phyloP scores from a whole-genome alignment of 2,329 filamentous ascomycete species.

The Aspergillus pseudoglaucus region DNA sequence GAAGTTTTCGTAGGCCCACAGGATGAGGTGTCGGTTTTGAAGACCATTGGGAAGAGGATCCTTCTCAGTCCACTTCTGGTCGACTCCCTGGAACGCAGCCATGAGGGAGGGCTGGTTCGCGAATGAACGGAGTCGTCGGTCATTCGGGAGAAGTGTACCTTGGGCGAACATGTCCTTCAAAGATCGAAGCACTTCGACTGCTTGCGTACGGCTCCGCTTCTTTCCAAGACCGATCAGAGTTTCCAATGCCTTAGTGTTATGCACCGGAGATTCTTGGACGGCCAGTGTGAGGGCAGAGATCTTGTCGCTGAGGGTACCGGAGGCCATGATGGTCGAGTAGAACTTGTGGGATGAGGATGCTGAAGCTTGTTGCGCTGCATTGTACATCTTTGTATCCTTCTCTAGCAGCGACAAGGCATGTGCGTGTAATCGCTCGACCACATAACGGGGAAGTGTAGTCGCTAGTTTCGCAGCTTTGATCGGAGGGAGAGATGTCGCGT shows the following conservation, averaged over 20 bases:
- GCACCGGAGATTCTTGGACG: slow-evolving; percentile 90
- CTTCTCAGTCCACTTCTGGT: slow-evolving; percentile 59
- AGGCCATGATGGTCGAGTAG: slow-evolving; percentile 92
- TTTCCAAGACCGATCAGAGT: slow-evolving; percentile 73
- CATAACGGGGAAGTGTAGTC: slow-evolving; percentile 42
- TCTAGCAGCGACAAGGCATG: slow-evolving; percentile 72
- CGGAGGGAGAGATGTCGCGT: slow-evolving; percentile 51
- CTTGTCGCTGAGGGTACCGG: slow-evolving; percentile 93
- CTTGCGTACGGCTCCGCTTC: slow-evolving; percentile 89
- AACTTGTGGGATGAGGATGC: slow-evolving; percentile 90
- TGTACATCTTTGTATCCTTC: slow-evolving; percentile 69
- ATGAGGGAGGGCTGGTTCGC: slow-evolving; percentile 70
- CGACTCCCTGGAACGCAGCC: slow-evolving; percentile 59
- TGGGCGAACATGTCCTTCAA: slow-evolving; percentile 91
- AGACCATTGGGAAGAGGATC: slow-evolving; percentile 67
- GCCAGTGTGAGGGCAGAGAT: slow-evolving; percentile 90
- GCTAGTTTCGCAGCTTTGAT: slow-evolving; percentile 45
- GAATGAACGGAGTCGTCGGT: slow-evolving; percentile 76
- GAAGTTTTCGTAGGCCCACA: slow-evolving; percentile 93
- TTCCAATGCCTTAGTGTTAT: slow-evolving; percentile 85
- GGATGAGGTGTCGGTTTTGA: slow-evolving; percentile 69
- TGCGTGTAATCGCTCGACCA: slow-evolving; percentile 52
- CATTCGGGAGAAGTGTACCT: slow-evolving; percentile 73
- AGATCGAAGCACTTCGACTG: slow-evolving; percentile 84
- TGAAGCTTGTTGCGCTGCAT: slow-evolving; percentile 61